These are phyloP conservation scores for Pisolithus albus DNA, from an alignment of 768 basidiomycete species.

Conservation along the genomic window DNA sequence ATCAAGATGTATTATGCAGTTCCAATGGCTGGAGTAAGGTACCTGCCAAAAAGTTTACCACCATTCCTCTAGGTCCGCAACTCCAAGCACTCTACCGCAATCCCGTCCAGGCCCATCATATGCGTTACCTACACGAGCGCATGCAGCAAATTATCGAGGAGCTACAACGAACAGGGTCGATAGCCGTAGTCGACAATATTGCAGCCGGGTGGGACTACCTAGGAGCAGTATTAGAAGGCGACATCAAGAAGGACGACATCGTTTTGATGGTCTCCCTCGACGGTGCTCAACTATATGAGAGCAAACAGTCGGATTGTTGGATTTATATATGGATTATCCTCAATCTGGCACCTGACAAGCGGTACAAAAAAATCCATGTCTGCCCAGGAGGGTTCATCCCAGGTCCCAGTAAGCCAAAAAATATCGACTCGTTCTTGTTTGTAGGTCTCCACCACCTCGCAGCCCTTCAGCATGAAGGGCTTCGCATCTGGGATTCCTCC, in stretches of 20 bases:
- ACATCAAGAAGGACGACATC: conserved; percentile 16
- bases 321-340: conserved; percentile 32
- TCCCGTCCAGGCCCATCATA: background rate
- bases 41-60: conserved; percentile 7
- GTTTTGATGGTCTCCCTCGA: conserved; percentile 32
- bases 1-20: background rate
- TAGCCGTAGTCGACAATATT: conserved; percentile 3
- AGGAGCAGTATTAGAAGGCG: background rate
- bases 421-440: too few relatives aligned
- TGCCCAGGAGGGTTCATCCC: too few relatives aligned
- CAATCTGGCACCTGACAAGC: too few relatives aligned
- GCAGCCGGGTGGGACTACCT: background rate
- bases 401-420: too few relatives aligned
- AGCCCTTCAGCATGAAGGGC: too few relatives aligned
- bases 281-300: conserved; percentile 30
- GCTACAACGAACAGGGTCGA: background rate
- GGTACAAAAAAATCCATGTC: too few relatives aligned
- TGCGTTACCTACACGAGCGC: conserved; percentile 2
- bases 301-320: conserved; percentile 26
- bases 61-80: conserved; percentile 16
- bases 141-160: conserved; percentile 2
- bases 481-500: too few relatives aligned
- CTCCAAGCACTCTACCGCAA: conserved; percentile 30
- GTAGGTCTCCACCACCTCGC: too few relatives aligned
- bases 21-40: conserved; percentile 4